These are phyloP conservation scores for Rhizoclosmatium sp. DNA, from an alignment of 192 early-diverging fungal genomes.

Conservation along the genomic window DNA sequence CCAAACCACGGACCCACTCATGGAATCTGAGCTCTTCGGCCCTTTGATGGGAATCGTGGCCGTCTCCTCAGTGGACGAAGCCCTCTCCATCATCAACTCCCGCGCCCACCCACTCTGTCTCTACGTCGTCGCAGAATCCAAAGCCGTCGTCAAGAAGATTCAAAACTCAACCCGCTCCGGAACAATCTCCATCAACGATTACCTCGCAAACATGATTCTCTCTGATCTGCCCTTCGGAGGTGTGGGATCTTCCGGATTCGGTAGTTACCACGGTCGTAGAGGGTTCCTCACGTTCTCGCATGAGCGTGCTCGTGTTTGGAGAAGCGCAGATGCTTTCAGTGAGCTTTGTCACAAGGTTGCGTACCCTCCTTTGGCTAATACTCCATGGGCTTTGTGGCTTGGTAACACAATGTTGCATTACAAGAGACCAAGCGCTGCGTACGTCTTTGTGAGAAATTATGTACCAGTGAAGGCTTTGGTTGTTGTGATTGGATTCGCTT, in stretches of 20 bases:
- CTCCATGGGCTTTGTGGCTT: background rate
- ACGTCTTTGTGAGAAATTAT: background rate
- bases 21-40: slow-evolving; percentile 92
- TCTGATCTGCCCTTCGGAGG: slow-evolving; percentile 86
- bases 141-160: slow-evolving; percentile 62
- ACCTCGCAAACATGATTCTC: slow-evolving; percentile 67
- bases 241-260: slow-evolving; percentile 84
- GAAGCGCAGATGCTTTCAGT: background rate
- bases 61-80: slow-evolving; percentile 47
- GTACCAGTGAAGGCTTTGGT: slow-evolving; percentile 1
- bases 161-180: slow-evolving; percentile 78
- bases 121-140: slow-evolving; percentile 73
- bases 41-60: slow-evolving; percentile 84
- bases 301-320: slow-evolving; percentile 4
- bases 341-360: background rate
- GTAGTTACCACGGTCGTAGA: slow-evolving; percentile 80
- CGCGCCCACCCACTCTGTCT: slow-evolving; percentile 80
- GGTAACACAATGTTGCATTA: background rate
- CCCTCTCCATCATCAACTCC: slow-evolving; percentile 41
- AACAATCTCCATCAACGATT: slow-evolving; percentile 80
- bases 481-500: background rate
- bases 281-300: slow-evolving; percentile 60
- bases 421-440: background rate
- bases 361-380: slow-evolving; percentile 15
- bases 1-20: slow-evolving; percentile 53